Percentiles rank a stretch among this genome's conserved stretches.
These are phyloP conservation scores for Gracilaria domingensis DNA, from an alignment of 23 red algal genomes.

Conservation along the genomic window DNA sequence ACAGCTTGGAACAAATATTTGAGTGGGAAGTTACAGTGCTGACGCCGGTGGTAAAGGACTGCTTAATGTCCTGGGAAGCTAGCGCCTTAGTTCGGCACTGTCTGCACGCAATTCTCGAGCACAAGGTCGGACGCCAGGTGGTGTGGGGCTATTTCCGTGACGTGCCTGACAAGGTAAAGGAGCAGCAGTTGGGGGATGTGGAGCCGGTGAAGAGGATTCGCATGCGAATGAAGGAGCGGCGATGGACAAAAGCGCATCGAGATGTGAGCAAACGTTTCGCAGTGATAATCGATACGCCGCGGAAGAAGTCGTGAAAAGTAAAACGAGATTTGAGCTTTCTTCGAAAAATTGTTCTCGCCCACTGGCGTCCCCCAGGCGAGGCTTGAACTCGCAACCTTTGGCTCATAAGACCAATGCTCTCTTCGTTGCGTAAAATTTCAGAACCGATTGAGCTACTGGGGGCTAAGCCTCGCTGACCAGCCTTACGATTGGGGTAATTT, in stretches of 20 bases:
- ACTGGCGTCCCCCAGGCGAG: conserved; percentile 68
- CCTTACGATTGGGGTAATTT: neutral
- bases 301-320: neutral
- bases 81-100: conserved; percentile 7
- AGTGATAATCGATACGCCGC: neutral
- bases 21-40: conserved; percentile 28
- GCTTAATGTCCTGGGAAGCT: conserved; percentile 21
- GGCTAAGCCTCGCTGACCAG: conserved; percentile 35
- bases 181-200: neutral
- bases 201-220: conserved; percentile 5
- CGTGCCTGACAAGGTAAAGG: conserved; percentile 33
- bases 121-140: conserved; percentile 22
- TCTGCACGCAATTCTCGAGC: neutral
- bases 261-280: neutral
- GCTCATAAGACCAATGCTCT: conserved; percentile 88
- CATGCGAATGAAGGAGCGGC: conserved; percentile 35
- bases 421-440: conserved; percentile 9
- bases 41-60: neutral
- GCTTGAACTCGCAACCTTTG: conserved; percentile 87
- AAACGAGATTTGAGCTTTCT: too few species aligned
- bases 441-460: conserved; percentile 83
- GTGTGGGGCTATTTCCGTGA: conserved; percentile 21
- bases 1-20: conserved; percentile 25
- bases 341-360: neutral
- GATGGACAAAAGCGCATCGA: conserved; percentile 21